These are phyloP conservation scores for Aspergillus steynii DNA, from an alignment of 495 filamentous ascomycete genomes.

Conservation along the genomic window DNA sequence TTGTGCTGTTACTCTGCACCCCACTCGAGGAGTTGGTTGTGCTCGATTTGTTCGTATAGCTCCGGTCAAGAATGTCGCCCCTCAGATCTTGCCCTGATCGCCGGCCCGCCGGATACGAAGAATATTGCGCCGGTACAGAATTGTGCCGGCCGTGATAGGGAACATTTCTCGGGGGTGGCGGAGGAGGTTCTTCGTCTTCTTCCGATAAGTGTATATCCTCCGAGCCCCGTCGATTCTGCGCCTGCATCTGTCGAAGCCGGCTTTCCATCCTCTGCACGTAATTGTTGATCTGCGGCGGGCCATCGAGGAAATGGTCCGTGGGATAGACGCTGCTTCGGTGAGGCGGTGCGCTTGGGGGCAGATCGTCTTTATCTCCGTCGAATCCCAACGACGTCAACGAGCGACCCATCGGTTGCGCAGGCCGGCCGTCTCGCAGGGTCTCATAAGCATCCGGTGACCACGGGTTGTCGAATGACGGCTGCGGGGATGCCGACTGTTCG, in stretches of 20 bases:
- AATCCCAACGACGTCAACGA: slow-evolving; percentile 76
- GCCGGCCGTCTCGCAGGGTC: slow-evolving; percentile 44
- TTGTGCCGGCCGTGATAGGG: slow-evolving; percentile 44
- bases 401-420: slow-evolving; percentile 38
- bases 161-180: slow-evolving; percentile 62
- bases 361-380: slow-evolving; percentile 52
- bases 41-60: slow-evolving; percentile 84
- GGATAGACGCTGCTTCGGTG: slow-evolving; percentile 43
- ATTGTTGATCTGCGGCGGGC: slow-evolving; percentile 71
- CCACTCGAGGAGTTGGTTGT: slow-evolving; percentile 73
- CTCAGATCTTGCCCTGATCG: slow-evolving; percentile 86
- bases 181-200: slow-evolving; percentile 56
- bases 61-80: slow-evolving; percentile 66
- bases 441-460: slow-evolving; percentile 95
- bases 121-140: slow-evolving; percentile 43
- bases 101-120: slow-evolving; percentile 51
- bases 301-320: slow-evolving; percentile 51
- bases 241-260: slow-evolving; percentile 70
- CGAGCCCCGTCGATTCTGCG: slow-evolving; percentile 50
- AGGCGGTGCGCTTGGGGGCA: slow-evolving; percentile 29
- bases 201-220: slow-evolving; percentile 39
- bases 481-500: slow-evolving; percentile 44
- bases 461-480: slow-evolving; percentile 64
- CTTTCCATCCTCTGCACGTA: slow-evolving; percentile 90
- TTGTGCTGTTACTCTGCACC: slow-evolving; percentile 69